Evolutionary conservation across 148 eudicot species (phyloP).

Genomic region (Suaeda aralocaspica): DNA sequence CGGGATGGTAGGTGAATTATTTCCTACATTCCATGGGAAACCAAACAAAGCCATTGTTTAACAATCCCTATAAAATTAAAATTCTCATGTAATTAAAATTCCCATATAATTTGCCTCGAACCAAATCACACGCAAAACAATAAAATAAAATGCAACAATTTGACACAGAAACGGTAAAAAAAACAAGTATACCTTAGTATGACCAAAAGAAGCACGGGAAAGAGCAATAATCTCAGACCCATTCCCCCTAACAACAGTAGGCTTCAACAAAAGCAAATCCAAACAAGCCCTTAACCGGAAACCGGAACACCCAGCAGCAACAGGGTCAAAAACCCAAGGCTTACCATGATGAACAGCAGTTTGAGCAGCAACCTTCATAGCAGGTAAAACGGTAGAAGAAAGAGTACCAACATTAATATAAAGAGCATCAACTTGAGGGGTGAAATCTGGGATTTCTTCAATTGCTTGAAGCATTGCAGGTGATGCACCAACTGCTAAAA

Average conservation of each 20-base stretch:
- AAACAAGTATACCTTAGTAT: slow-evolving; percentile 41
- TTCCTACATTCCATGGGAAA: too few relatives aligned
- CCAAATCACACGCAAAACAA: too few relatives aligned
- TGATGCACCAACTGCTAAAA: slow-evolving; percentile 22
- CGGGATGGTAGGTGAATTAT: too few relatives aligned
- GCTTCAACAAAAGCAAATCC: slow-evolving; percentile 57
- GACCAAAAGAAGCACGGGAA: slow-evolving; percentile 43
- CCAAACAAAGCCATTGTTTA: too few relatives aligned
- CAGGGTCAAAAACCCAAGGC: slow-evolving; percentile 97
- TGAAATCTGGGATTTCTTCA: slow-evolving; percentile 46
- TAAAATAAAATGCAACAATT: too few relatives aligned
- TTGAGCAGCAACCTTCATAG: slow-evolving; percentile 64
- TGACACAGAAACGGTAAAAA: background rate
- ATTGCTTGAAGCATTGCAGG: slow-evolving; percentile 24
- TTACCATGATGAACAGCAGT: slow-evolving; percentile 30
- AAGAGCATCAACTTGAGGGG: slow-evolving; percentile 53
- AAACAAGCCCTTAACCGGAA: slow-evolving; percentile 76
- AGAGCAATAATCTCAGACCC: slow-evolving; percentile 87
- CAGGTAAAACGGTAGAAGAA: slow-evolving; percentile 53
- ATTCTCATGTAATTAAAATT: too few relatives aligned
- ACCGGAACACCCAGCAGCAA: slow-evolving; percentile 64
- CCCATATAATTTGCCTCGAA: too few relatives aligned
- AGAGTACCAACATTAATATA: slow-evolving; percentile 75
- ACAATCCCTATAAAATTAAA: too few relatives aligned
- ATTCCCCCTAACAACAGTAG: slow-evolving; percentile 78